Evolutionary conservation across 345 rosid species (phyloP), one percentile per base, ranked within the genome.

Genomic region (Euclidium syriacum): DNA sequence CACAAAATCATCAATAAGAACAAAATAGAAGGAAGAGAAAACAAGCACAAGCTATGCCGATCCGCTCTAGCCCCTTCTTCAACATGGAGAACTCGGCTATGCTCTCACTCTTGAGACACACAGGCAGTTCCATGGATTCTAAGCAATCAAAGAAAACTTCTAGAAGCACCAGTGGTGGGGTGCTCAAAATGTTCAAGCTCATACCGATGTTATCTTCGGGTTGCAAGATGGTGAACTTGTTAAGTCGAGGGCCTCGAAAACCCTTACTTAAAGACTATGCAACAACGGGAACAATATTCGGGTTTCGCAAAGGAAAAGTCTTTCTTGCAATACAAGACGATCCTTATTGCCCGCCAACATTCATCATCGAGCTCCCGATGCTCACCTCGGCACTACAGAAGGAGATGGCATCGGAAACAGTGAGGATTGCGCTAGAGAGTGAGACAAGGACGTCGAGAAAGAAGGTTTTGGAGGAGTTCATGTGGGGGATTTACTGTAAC

Each of bases 161-260:
- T 0, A 22, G 39, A 47, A 71, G 46, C 38, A 23, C 55, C 3
- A 64, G 78, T 10, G 89, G 96, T 0, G 95, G 98, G 7, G 81
- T 92, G 5, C 68, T 92, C 10, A 81, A 81, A 49, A 77, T 89
- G 74, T 87, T 92, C 83, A 92, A 89, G 79, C 91, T 89, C 40
- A 72, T 92, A 59, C 97, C 97, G 4, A 89, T 92, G 98, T 68
- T 92, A 58, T 89, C 95, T 43, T 87, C 97, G 0, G 97, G 98
- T 6, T 92, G 98, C 87, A 92, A 87, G 71, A 89, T 92, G 98
- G 98, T 84, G 17, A 88, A 84, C 4, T 73, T 92, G 17, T 65
- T 92, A 14, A 91, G 94, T 8, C 64, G 88, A 41, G 90, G 90
- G 0, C 70, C 48, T 63, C 72, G 85, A 23, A 87, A 85, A 41